Percentiles rank a stretch among this genome's conserved stretches.
These are phyloP conservation scores for Phytophthora crassamura DNA, from an alignment of 352 stramenopile species.

Conservation along the genomic window DNA sequence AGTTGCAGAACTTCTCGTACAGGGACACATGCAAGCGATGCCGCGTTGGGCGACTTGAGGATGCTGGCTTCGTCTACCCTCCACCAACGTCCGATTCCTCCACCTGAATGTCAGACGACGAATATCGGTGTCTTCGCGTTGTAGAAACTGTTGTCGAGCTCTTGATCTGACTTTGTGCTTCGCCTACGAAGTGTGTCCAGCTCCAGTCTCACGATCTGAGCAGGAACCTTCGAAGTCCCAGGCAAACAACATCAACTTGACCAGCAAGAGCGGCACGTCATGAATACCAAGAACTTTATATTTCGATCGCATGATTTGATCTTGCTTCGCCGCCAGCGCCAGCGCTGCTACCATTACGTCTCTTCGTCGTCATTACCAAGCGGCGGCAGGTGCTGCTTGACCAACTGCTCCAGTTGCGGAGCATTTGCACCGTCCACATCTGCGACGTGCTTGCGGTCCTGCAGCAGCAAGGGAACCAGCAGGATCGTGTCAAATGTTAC, in stretches of 20 bases:
- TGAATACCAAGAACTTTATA: conserved; percentile 14
- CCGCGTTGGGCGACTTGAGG: conserved; percentile 59
- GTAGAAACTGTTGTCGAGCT: background rate
- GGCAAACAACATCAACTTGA: background rate
- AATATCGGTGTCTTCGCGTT: conserved; percentile 11
- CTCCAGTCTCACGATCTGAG: background rate
- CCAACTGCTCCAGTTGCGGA: conserved; percentile 64
- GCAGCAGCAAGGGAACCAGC: background rate
- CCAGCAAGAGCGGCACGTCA: background rate
- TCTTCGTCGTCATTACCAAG: conserved; percentile 64
- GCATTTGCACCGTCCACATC: conserved; percentile 69
- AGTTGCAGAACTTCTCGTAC: conserved; percentile 75
- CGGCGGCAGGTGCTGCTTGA: conserved; percentile 68
- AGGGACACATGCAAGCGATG: conserved; percentile 74
- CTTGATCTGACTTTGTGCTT: conserved; percentile 20
- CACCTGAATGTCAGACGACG: conserved; percentile 9
- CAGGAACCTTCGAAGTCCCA: no score
- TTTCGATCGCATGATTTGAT: background rate
- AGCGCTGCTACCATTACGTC: conserved; percentile 20
- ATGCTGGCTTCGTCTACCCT: conserved; percentile 64
- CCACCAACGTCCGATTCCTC: conserved; percentile 28
- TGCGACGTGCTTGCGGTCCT: conserved; percentile 67
- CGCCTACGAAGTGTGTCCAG: background rate
- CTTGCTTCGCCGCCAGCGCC: background rate
- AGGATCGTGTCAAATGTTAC: conserved; percentile 4